These are phyloP conservation scores for Mycena metata DNA, from an alignment of 768 basidiomycete species.

Conservation along the genomic window DNA sequence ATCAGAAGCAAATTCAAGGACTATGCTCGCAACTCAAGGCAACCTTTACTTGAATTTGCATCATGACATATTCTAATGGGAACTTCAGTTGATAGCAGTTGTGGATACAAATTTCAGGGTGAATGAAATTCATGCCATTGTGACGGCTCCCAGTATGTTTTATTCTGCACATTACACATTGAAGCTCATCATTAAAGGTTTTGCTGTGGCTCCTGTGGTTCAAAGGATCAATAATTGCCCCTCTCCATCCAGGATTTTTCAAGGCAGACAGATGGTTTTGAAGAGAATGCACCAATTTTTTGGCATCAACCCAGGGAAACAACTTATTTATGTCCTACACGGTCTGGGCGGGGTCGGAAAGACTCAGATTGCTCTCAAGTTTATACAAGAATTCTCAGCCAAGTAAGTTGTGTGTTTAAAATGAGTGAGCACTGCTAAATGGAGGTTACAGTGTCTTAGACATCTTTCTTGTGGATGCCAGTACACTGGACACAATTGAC, in stretches of 20 bases:
- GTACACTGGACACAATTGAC: slow-evolving; percentile 9
- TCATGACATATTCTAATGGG: neutral
- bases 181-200: neutral
- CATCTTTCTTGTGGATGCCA: slow-evolving; percentile 10
- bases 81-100: neutral
- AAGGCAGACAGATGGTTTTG: slow-evolving; percentile 4
- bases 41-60: neutral
- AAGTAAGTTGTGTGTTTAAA: neutral
- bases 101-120: neutral
- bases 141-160: neutral
- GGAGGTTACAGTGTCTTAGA: slow-evolving; percentile 1
- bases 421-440: too few relatives aligned
- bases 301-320: neutral
- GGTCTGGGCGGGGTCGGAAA: slow-evolving; percentile 17
- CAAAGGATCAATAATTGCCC: neutral
- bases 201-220: neutral
- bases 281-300: slow-evolving; percentile 5
- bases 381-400: slow-evolving; percentile 5
- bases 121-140: neutral
- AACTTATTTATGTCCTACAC: slow-evolving; percentile 3
- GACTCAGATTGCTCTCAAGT: slow-evolving; percentile 26
- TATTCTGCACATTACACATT: neutral
- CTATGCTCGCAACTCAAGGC: neutral
- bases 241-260: slow-evolving; percentile 10
- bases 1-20: neutral